Conservation (phyloP, 2,329 filamentous ascomycete species). For the Incumbomyces lentus region DNA sequence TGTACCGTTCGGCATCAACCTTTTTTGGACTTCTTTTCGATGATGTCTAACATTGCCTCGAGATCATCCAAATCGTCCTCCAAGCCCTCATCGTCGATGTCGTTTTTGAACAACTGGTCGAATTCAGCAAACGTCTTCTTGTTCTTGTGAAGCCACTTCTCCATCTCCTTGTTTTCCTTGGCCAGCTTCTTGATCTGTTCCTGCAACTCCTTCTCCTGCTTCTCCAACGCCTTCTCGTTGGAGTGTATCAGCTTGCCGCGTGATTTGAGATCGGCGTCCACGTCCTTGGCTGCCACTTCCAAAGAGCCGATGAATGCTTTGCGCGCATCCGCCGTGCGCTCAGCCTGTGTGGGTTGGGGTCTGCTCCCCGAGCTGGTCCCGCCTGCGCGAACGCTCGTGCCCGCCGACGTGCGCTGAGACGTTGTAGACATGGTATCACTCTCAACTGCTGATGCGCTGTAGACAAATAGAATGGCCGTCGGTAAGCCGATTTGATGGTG, state of each 20-base stretch:
- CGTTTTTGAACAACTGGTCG: conserved; percentile 31
- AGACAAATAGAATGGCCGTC: no score
- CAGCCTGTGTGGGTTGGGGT: conserved; percentile 16
- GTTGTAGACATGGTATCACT: background rate
- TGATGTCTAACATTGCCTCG: conserved; percentile 16
- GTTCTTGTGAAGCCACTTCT: conserved; percentile 44
- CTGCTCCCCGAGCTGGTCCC: background rate
- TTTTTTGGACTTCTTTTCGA: conserved; percentile 8
- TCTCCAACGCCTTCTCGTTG: conserved; percentile 43
- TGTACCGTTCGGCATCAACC: background rate
- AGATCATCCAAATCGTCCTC: conserved; percentile 33
- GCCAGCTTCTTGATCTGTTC: conserved; percentile 40
- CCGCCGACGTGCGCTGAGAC: background rate
- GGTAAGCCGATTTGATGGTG: no score
- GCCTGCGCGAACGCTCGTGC: background rate
- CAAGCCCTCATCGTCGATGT: conserved; percentile 55
- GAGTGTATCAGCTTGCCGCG: conserved; percentile 47
- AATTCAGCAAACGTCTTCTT: conserved; percentile 50
- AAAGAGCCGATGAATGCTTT: conserved; percentile 36
- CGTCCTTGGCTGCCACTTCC: conserved; percentile 33
- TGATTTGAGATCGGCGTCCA: conserved; percentile 44
- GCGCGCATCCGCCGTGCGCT: conserved; percentile 33
- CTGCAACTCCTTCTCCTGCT: conserved; percentile 45
- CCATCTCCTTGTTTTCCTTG: conserved; percentile 44
- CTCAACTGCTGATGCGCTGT: no score